Evolutionary conservation across 768 basidiomycete genomes (phyloP).

Genomic region (Nevesoporus exiguus): DNA sequence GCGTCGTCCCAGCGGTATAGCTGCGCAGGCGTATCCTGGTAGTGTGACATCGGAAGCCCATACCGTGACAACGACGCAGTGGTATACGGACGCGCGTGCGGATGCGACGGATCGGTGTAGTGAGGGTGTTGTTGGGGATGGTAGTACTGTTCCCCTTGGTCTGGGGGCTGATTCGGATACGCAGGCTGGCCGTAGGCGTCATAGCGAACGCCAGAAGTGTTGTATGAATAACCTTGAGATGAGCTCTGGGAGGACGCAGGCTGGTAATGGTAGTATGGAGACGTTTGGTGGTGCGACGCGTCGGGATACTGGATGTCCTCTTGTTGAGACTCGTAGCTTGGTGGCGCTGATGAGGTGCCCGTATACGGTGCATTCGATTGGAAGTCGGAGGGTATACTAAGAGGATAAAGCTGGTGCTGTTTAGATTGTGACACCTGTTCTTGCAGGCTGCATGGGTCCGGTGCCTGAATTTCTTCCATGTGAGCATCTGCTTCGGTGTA

Average conservation of each 20-base stretch:
- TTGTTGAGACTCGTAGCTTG: constrained; percentile 6
- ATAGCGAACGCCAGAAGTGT: constrained; percentile 11
- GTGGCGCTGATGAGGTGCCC: not conserved
- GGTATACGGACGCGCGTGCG: not conserved
- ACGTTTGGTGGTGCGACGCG: not conserved
- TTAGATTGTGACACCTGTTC: constrained; percentile 16
- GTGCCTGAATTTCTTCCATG: constrained; percentile 8
- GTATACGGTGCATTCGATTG: constrained; percentile 6
- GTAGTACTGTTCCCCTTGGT: constrained; percentile 21
- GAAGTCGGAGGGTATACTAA: constrained; percentile 19
- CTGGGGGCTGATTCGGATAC: constrained; percentile 11
- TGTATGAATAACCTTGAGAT: constrained; percentile 12
- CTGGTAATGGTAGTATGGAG: constrained; percentile 14
- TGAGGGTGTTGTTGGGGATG: constrained; percentile 23
- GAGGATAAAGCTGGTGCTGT: constrained; percentile 23
- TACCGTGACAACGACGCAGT: constrained; percentile 8
- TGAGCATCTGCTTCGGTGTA: constrained; percentile 20
- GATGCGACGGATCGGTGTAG: constrained; percentile 9
- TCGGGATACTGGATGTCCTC: constrained; percentile 1
- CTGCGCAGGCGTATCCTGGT: constrained; percentile 11
- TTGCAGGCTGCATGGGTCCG: not conserved
- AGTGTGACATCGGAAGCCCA: not conserved
- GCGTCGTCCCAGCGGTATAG: constrained; percentile 14
- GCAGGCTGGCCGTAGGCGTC: constrained; percentile 13
- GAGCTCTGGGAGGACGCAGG: constrained; percentile 21